Evolutionary conservation across 179 eudicot species (phyloP), one percentile per base, ranked within the genome.

Genomic region (Pouteria campechiana): DNA sequence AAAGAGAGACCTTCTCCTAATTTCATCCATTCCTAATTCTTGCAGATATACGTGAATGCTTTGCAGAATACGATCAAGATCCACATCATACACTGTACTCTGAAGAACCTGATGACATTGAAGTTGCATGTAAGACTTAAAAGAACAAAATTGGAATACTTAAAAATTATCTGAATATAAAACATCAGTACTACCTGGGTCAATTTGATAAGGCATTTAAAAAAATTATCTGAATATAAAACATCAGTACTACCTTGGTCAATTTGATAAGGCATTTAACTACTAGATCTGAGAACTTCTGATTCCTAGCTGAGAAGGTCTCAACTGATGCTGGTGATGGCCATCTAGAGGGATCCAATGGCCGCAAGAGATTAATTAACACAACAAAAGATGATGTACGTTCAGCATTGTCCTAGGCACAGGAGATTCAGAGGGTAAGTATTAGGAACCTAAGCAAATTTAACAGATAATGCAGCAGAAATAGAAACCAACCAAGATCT

Each of bases 21-120:
- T 92, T 56, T 92, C 99, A 59, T 92, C 99, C 96, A 87, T 92
- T 17, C 99, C 99, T 59, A 87, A 65, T 42, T 79, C 99, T 71
- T 92, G 96, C 51, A 92, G 70, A 59, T 92, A 92, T 43, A 87
- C 67, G 64, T 92, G 99, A 64, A 92, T 77, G 58, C 99, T 79
- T 57, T 92, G 94, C 41, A 92, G 92, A 63, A 92, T 75, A 28
- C 77, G 96, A 41, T 92, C 99, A 39, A 92, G 83, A 52, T 92
- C 99, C 33, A 92, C 96, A 9, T 90, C 94, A 48, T 77, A 61
- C 24, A 90, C 79, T 10, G 94, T 87, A 55, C 72, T 87, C 63
- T 87, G 96, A 68, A 92, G 92, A 65, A 87, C 99, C 99, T 87
- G 60, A 71, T 20, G 37, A 48, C 1, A 51, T 37, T 46, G 19